These are phyloP conservation scores for Talaromyces atroroseus DNA, from an alignment of 2,329 filamentous ascomycete species.

Conservation along the genomic window DNA sequence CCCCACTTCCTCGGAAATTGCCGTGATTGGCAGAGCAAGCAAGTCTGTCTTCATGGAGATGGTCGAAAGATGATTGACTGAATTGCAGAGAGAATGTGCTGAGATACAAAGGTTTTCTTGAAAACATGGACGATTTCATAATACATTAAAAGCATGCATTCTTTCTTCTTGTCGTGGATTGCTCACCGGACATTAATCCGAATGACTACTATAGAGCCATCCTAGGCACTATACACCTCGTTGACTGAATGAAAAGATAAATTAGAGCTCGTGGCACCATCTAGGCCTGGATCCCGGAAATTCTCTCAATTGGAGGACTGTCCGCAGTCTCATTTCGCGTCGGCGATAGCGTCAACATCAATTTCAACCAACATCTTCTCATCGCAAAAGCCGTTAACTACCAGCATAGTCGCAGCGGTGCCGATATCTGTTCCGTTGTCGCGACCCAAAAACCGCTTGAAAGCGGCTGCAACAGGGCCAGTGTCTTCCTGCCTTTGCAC, in stretches of 20 bases:
- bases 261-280: not conserved
- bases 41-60: not conserved
- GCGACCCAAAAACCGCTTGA: constrained; percentile 25
- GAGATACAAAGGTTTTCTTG: too few species aligned
- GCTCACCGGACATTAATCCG: not conserved
- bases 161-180: not conserved
- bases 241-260: not conserved
- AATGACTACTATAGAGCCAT: not conserved
- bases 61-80: too few species aligned
- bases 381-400: constrained; percentile 15
- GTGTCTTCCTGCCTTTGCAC: constrained; percentile 27
- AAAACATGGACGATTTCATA: too few species aligned
- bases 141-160: not conserved
- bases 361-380: constrained; percentile 7
- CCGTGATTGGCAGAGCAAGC: not conserved
- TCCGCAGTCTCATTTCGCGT: not conserved
- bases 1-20: constrained; percentile 2
- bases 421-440: constrained; percentile 21
- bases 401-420: constrained; percentile 34
- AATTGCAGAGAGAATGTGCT: too few species aligned
- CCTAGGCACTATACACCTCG: not conserved
- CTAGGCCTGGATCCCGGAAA: not conserved
- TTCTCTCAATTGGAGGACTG: not conserved
- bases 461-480: constrained; percentile 24
- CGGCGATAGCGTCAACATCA: constrained; percentile 4